Conservation (phyloP, 176 grass and related monocot genomes). For the Rhipidocladum racemiflorum region DNA sequence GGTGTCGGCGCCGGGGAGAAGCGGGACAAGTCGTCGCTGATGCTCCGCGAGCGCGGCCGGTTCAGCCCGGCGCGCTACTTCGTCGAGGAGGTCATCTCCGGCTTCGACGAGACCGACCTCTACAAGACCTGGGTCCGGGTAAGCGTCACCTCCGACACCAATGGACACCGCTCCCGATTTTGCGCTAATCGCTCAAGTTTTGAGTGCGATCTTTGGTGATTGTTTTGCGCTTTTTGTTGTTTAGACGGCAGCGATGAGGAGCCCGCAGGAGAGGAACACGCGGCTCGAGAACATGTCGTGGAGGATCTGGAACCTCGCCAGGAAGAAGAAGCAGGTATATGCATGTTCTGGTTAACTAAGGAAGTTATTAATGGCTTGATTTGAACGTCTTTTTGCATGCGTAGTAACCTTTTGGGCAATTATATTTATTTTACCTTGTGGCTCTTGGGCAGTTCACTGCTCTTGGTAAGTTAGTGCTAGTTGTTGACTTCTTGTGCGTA, state of each 20-base stretch:
- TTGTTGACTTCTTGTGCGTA: not conserved
- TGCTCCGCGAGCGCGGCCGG: slow-evolving; percentile 51
- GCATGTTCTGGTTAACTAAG: not conserved
- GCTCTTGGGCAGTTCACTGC: not conserved
- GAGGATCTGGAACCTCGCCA: slow-evolving; percentile 85
- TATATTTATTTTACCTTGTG: not conserved
- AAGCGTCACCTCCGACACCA: not conserved
- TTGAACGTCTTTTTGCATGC: not conserved
- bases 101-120: slow-evolving; percentile 75
- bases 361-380: not conserved
- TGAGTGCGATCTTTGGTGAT: not conserved
- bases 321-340: slow-evolving; percentile 82
- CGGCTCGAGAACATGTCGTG: slow-evolving; percentile 89
- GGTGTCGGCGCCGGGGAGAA: not conserved
- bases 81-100: slow-evolving; percentile 80
- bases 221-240: not conserved
- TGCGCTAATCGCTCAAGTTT: not conserved
- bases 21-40: slow-evolving; percentile 53
- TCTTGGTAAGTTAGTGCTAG: not conserved
- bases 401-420: not conserved
- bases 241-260: slow-evolving; percentile 57
- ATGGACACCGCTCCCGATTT: not conserved
- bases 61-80: slow-evolving; percentile 81
- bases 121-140: slow-evolving; percentile 72
- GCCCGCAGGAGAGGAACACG: slow-evolving; percentile 59